These are phyloP conservation scores for Batkoa obscura DNA, from an alignment of 371 early-diverging fungal species.

Conservation along the genomic window DNA sequence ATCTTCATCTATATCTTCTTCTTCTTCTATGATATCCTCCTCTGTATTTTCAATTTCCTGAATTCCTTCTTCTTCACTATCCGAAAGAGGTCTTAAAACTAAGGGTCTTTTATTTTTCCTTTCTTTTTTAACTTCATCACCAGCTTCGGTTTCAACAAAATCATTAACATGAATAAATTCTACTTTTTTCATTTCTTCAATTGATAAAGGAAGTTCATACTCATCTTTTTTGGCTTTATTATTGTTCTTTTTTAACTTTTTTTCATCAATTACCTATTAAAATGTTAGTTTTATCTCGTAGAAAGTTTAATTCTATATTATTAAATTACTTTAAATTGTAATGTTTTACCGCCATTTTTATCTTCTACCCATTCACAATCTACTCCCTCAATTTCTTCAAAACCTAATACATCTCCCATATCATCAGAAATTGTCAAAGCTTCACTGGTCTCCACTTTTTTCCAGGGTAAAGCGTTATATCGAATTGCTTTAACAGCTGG, in stretches of 20 bases:
- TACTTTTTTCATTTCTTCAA: background rate
- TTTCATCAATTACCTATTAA: background rate
- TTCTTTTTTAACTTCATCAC: background rate
- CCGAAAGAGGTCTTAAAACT: background rate
- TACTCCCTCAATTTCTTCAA: constrained; percentile 75
- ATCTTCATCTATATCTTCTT: background rate
- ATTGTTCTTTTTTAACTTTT: background rate
- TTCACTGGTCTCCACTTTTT: too few relatives aligned
- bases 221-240: background rate
- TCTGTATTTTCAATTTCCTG: background rate
- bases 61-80: background rate
- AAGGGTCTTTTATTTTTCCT: background rate
- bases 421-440: constrained; percentile 19
- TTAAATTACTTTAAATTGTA: constrained; percentile 44
- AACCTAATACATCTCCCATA: constrained; percentile 54
- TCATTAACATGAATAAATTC: constrained; percentile 5
- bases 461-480: too few relatives aligned
- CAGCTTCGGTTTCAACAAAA: background rate
- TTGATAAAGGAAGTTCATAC: background rate
- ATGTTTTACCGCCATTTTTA: constrained; percentile 33
- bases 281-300: background rate
- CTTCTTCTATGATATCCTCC: background rate
- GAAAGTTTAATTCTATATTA: constrained; percentile 13
- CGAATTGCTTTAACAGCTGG: too few relatives aligned
- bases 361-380: constrained; percentile 52